Percentiles rank a stretch among this genome's conserved stretches.
These are phyloP conservation scores for Huntiella savannae DNA, from an alignment of 2,329 filamentous ascomycete species.

Conservation along the genomic window DNA sequence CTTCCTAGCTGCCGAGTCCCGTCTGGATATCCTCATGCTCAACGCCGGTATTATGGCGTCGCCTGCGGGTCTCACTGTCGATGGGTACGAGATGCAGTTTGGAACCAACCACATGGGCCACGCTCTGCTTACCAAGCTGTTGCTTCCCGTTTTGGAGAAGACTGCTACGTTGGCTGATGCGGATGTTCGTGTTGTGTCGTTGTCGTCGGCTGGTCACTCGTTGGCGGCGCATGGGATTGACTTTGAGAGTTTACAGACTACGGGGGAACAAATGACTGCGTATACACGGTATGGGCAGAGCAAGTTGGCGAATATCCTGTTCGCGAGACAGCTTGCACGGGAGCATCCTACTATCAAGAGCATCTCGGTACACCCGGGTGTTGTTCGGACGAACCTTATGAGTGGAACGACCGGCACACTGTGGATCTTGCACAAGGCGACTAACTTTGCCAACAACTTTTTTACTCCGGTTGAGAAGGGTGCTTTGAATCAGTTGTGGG, in stretches of 20 bases:
- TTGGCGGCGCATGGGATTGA: constrained; percentile 15
- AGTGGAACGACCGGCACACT: constrained; percentile 8
- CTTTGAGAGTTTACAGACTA: constrained; percentile 17
- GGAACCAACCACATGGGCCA: constrained; percentile 28
- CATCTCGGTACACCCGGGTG: constrained; percentile 16
- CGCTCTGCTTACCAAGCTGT: constrained; percentile 27
- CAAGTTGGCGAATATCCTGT: constrained; percentile 18
- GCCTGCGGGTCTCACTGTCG: constrained; percentile 17
- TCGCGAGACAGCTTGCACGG: constrained; percentile 16
- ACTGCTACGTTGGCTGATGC: constrained; percentile 11
- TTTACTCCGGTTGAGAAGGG: constrained; percentile 18
- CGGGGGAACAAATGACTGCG: constrained; percentile 12
- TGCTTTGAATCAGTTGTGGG: constrained; percentile 25
- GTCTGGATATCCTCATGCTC: constrained; percentile 23
- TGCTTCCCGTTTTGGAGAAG: constrained; percentile 19
- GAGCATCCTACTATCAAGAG: constrained; percentile 14
- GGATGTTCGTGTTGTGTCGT: constrained; percentile 17
- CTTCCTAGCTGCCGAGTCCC: constrained; percentile 16
- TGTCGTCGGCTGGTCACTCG: constrained; percentile 16
- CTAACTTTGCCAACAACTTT: constrained; percentile 11
- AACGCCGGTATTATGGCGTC: constrained; percentile 26
- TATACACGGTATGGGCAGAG: constrained; percentile 17
- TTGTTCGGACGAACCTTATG: constrained; percentile 16
- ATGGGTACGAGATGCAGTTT: constrained; percentile 27
- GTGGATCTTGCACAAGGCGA: constrained; percentile 10